Evolutionary conservation across 2,329 filamentous ascomycete genomes (phyloP), one percentile per base, ranked within the genome.

Genomic region (Calonectria fujianensis): DNA sequence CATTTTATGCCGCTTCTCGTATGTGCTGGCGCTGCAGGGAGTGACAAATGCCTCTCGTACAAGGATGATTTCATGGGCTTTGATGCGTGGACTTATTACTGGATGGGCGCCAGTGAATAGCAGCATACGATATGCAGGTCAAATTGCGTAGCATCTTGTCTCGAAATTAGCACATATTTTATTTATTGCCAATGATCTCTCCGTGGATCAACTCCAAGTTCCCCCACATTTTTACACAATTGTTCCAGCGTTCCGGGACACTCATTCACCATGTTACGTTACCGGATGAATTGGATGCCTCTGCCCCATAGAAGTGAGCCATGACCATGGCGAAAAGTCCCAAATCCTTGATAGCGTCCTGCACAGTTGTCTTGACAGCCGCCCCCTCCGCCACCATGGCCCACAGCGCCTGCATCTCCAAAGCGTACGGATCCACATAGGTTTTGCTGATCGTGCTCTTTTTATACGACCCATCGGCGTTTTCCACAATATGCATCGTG

Each of bases 1-100:
- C 54, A 59, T 18, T 59, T 59, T 8, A 39, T 59, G 54, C 54
- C 54, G n/a, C 54, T 59, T 9, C 54, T 59, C 24, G 54, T 59
- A 16, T 59, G 54, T 13, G 54, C 54, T 9, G 32, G 54, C 11
- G 54, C 54, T 7, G 54, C 54, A 16, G 54, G 54, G 18, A 24
- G 39, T 6, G 54, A 24, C 20, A 18, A 59, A 20, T 59, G 54
- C 7, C 54, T 59, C 13, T 39, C 54, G 32, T 59, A 59, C 54
- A 59, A 59, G 54, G 32, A 59, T 18, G 32, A 59, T 39, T 59
- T 59, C 35, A 39, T 59, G 54, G 54, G 54, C 4, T 59, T 39
- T 9, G 54, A 59, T 59, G 32, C 54, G 32, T 59, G 54, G 54
- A 59, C 54, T 4, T 59, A 59, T 59, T 59, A 39, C 14, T 59